Base-by-base conservation (phyloP, 768 basidiomycete species). In the Mycena rebaudengoi region DNA sequence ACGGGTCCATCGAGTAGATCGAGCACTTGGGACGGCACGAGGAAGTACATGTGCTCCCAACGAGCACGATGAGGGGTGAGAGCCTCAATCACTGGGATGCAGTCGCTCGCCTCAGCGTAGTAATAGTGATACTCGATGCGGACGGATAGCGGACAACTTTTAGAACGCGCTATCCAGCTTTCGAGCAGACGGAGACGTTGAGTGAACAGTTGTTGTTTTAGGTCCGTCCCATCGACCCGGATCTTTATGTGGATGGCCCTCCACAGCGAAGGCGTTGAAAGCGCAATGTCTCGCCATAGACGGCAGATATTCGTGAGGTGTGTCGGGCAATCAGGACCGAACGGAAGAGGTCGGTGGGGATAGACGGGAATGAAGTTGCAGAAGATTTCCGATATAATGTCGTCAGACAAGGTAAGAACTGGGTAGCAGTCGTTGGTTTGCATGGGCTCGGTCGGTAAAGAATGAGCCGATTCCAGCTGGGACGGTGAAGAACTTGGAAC, bases 231-330 rank as follows among this genome's bases (percentile, higher is more conserved):
- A n/a, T n/a, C n/a, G n/a, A n/a, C n/a, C n/a, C n/a, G n/a, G n/a
- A n/a, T n/a, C n/a, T n/a, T n/a, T n/a, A n/a, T n/a, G n/a, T n/a
- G n/a, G 28, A 53, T 35, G 2, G 41, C 60, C 16, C 50, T 2
- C 60, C 60, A 61, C 3, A 61, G 60, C 13, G 33, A 23, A 4
- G 60, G 50, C 21, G 50, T 45, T 16, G 41, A 5, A n/a, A 58
- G 16, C 8, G 56, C 50, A 35, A 45, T 33, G 7, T 48, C 20
- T 12, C 56, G 29, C 60, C 32, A 61, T 21, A 11, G 25, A 7
- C 32, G 49, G 23, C 60, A 61, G 14, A 61, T 61, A n/a, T 13
- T 45, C 41, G 18, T 41, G 8, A 5, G 53, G 32, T 5, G 37
- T 6, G 6, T 16, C 3, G 13, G 60, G 60, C 8, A 51, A 52